phyloP scores from a whole-genome alignment of 2,329 filamentous ascomycete species.

The Fusarium sublunatum region DNA sequence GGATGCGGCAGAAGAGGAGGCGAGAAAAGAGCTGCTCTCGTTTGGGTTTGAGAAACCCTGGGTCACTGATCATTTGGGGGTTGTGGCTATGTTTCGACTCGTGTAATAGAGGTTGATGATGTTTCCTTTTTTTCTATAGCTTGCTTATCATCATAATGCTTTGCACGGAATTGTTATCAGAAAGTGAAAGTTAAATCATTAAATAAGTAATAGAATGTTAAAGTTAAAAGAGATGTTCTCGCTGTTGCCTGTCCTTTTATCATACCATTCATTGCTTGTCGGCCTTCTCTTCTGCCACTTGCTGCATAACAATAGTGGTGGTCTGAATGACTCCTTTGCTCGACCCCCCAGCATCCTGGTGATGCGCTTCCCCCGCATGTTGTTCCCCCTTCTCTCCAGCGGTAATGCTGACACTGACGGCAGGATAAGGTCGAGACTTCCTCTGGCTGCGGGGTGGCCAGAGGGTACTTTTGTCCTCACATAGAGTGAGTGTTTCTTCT shows the following conservation, averaged over 20 bases:
- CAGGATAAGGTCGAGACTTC: not conserved
- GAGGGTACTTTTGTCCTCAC: not conserved
- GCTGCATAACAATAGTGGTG: conserved; percentile 5
- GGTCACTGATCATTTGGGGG: conserved; percentile 21
- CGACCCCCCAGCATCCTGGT: not conserved
- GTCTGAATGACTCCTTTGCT: conserved; percentile 6
- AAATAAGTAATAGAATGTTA: not conserved
- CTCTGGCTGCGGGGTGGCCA: not conserved
- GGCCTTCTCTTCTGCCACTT: not conserved
- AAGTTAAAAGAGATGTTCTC: not conserved
- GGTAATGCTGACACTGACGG: conserved; percentile 4
- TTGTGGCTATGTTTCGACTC: conserved; percentile 11
- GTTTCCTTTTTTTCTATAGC: not conserved
- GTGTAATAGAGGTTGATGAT: not conserved
- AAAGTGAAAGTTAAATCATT: not conserved
- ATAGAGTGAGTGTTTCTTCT: conserved; percentile 1
- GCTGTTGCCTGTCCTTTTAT: not conserved
- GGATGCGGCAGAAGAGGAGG: not conserved
- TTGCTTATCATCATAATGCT: not conserved
- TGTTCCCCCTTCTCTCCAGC: not conserved
- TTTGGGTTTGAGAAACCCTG: conserved; percentile 20
- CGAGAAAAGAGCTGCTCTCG: conserved; percentile 4
- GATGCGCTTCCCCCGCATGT: not conserved
- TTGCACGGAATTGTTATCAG: not conserved
- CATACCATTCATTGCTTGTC: not conserved